Percentiles rank a stretch among this genome's conserved stretches.
These are phyloP conservation scores for Trichosporon ovoides DNA, from an alignment of 1,284 basidiomycete genomes.

Conservation along the genomic window DNA sequence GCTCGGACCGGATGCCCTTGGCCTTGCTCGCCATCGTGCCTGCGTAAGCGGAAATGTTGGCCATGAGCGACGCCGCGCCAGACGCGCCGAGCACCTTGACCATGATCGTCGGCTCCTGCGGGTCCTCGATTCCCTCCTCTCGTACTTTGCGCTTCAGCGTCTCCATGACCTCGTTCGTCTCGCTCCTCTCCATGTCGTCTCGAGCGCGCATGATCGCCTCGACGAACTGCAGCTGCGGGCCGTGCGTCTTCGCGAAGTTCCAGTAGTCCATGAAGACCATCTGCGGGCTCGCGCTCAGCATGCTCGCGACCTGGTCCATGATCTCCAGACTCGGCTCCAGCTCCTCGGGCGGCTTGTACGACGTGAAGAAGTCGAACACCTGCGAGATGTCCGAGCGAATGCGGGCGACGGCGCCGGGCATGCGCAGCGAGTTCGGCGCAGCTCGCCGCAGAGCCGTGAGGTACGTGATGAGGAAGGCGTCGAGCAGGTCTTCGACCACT, in stretches of 20 bases:
- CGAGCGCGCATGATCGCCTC: constrained; percentile 84
- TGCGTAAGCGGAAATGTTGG: constrained; percentile 34
- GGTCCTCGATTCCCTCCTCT: constrained; percentile 75
- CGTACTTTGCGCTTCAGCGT: constrained; percentile 85
- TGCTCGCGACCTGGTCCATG: constrained; percentile 73
- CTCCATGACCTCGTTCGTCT: constrained; percentile 89
- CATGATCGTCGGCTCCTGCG: constrained; percentile 52
- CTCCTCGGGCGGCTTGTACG: constrained; percentile 72
- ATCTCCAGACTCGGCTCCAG: constrained; percentile 80
- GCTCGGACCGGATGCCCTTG: not conserved
- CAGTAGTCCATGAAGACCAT: constrained; percentile 93
- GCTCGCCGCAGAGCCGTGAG: constrained; percentile 80
- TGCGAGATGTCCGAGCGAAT: constrained; percentile 76
- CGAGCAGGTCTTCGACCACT: constrained; percentile 86
- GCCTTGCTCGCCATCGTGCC: constrained; percentile 9
- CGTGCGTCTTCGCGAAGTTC: constrained; percentile 90
- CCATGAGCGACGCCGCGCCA: constrained; percentile 32
- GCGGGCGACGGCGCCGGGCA: constrained; percentile 74
- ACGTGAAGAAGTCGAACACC: constrained; percentile 73
- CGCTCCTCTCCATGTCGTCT: constrained; percentile 81
- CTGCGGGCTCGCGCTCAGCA: constrained; percentile 84
- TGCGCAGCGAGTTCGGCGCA: constrained; percentile 65
- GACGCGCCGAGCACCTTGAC: constrained; percentile 48
- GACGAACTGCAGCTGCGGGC: constrained; percentile 85
- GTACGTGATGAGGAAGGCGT: constrained; percentile 85